Base-by-base conservation (phyloP, 2,329 filamentous ascomycete species). In the Aaosphaeria pasadenensis region DNA sequence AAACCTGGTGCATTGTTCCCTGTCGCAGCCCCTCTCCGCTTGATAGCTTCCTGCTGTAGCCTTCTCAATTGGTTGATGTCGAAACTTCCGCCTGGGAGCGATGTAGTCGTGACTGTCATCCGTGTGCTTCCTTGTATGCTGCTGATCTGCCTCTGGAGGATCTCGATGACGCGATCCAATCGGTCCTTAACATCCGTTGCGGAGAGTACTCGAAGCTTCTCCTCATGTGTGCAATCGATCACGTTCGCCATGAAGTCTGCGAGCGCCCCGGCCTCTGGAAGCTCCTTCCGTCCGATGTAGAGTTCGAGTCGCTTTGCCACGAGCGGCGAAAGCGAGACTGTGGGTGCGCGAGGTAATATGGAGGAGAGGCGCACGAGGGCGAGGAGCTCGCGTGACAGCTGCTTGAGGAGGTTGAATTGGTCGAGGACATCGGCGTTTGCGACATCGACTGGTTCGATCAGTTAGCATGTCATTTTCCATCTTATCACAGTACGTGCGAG, bases 201-300 rank as follows among this genome's bases (percentile, higher is more conserved):
- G n/a, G 89, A 83, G 33, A 99, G 77, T 11, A 99, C 83, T 47
- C 88, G 84, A 46, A 99, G 78, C 70, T 95, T 96, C 66, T 99
- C 94, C 68, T 96, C 90, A 54, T 95, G 88, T 7, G 84, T 87
- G 44, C 88, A 86, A 54, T 96, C 90, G 3, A 95, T 83, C 28
- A 97, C 82, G 65, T 96, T 95, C 36, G 90, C 87, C 90, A 99
- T 96, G 67, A 97, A 97, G 68, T 99, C 94, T 5, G 94, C 92
- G 7, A 99, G 78, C 6, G 84, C 76, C 2, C 92, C 92, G 1
- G 91, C 91, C 57, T 97, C 91, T 39, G 83, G 78, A 44, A 94
- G 69, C 50, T 90, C 85, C 66, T 94, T 95, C 67, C 87, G 85
- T 31, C 85, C 80, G 54, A 99, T 96, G 70, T 90, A 94, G 45